Conservation (phyloP, 2,329 filamentous ascomycete species). For the Atkinsonella hypoxylon region DNA sequence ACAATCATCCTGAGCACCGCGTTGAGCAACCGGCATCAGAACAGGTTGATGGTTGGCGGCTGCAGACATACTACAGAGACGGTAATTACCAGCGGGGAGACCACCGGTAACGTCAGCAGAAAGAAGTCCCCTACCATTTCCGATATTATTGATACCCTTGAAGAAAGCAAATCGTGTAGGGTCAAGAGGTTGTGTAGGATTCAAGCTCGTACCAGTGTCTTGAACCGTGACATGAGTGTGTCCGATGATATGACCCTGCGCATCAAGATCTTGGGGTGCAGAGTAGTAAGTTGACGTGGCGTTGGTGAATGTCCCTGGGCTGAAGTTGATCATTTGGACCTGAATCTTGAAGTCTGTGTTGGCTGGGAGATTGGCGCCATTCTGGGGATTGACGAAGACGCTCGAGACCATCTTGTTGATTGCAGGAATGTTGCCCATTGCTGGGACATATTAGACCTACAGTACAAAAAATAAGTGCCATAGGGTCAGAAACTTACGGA, state of each 20-base stretch:
- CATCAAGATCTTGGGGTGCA: constrained; percentile 41
- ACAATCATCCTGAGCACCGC: constrained; percentile 56
- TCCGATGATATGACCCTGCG: constrained; percentile 38
- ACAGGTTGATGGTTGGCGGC: constrained; percentile 57
- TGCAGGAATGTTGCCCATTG: constrained; percentile 49
- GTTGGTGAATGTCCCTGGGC: constrained; percentile 49
- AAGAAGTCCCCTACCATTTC: constrained; percentile 42
- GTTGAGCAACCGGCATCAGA: constrained; percentile 54
- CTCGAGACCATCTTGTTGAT: constrained; percentile 44
- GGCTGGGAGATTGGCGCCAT: constrained; percentile 33
- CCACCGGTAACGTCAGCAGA: constrained; percentile 42
- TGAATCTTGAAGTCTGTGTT: constrained; percentile 40
- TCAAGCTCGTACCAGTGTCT: constrained; percentile 37
- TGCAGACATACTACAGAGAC: constrained; percentile 50
- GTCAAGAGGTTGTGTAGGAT: constrained; percentile 39
- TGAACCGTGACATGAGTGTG: constrained; percentile 50
- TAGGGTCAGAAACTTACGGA: constrained; percentile 27
- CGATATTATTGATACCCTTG: constrained; percentile 54
- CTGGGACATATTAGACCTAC: constrained; percentile 16
- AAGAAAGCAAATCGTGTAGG: constrained; percentile 47
- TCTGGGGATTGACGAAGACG: constrained; percentile 40
- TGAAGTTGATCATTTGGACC: constrained; percentile 41
- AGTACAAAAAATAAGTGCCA: not conserved
- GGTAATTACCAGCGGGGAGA: constrained; percentile 51
- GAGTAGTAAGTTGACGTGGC: constrained; percentile 48